phyloP scores from a whole-genome alignment of 2,329 filamentous ascomycete species.

The Thielaviopsis ethacetica region DNA sequence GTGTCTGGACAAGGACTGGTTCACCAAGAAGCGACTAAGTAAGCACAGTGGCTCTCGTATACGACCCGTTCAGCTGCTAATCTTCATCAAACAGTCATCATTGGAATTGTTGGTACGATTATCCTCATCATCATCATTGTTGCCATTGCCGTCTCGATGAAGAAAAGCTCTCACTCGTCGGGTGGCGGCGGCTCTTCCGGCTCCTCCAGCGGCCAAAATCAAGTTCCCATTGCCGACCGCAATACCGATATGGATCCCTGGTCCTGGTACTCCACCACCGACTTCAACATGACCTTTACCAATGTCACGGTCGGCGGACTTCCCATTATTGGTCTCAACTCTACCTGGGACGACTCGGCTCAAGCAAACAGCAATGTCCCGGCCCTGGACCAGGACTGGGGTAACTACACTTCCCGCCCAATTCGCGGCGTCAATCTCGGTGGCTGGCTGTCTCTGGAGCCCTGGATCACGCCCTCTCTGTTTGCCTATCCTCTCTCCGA shows the following conservation, averaged over 20 bases:
- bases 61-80: not conserved
- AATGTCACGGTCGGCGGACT: constrained; percentile 67
- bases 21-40: constrained; percentile 18
- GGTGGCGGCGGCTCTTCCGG: not conserved
- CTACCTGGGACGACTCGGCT: constrained; percentile 69
- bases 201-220: constrained; percentile 30
- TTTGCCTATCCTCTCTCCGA: constrained; percentile 51
- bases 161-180: constrained; percentile 45
- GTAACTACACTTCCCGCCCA: constrained; percentile 58
- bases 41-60: constrained; percentile 23
- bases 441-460: constrained; percentile 86
- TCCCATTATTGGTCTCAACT: constrained; percentile 79
- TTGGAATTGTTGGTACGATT: constrained; percentile 34
- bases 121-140: constrained; percentile 51
- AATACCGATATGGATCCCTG: constrained; percentile 77
- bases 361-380: constrained; percentile 67
- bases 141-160: constrained; percentile 49
- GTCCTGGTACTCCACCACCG: constrained; percentile 74
- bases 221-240: constrained; percentile 48
- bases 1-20: constrained; percentile 35
- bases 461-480: constrained; percentile 86
- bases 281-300: constrained; percentile 93
- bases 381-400: constrained; percentile 58
- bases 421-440: constrained; percentile 85
- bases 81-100: constrained; percentile 29